Evolutionary conservation across 2,329 filamentous ascomycete genomes (phyloP), one percentile per base, ranked within the genome.

Genomic region (Fusarium bulbicola): DNA sequence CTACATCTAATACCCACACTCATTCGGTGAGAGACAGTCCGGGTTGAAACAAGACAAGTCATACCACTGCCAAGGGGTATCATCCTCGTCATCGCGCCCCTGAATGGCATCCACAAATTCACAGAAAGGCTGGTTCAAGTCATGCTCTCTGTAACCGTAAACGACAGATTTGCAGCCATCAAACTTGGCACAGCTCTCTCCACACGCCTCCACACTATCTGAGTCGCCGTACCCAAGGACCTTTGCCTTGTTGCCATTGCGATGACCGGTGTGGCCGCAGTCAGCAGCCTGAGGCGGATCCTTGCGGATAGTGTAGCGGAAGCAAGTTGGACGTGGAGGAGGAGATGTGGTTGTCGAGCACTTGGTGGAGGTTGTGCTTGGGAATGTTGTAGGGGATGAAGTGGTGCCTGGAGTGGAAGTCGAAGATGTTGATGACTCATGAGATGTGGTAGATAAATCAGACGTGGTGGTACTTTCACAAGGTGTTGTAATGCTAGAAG

Each of bases 1-100:
- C 9, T 30, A 14, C 28, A n/a, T 50, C 49, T 73, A 68, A 21
- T 68, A 74, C 10, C 46, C 68, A 7, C 71, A 74, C 21, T 65
- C 71, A 42, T 62, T 24, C 6, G 58, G 56, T n/a, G 42, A 45
- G 2, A 74, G 43, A 36, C 71, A 74, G 13, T 74, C 71, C 4
- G 71, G 63, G 36, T 72, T 74, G 13, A 74, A 74, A 9, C 71
- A 74, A 21, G 40, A 53, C 32, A 74, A 43, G 13, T 74, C 71
- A 36, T 68, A 74, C 52, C 59, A 74, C 16, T 60, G 50, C 71
- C 71, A 74, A 24, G 52, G 43, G 3, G 52, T 65, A 30, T 74
- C 71, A 45, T 74, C 67, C 3, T 40, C 26, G 26, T 59, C 59
- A 20, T 71, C 71, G 30, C 71, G 68, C 14, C 50, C 56, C 3